Base-by-base conservation (phyloP, 352 stramenopile genomes). In the Aphanomyces cochlioides region DNA sequence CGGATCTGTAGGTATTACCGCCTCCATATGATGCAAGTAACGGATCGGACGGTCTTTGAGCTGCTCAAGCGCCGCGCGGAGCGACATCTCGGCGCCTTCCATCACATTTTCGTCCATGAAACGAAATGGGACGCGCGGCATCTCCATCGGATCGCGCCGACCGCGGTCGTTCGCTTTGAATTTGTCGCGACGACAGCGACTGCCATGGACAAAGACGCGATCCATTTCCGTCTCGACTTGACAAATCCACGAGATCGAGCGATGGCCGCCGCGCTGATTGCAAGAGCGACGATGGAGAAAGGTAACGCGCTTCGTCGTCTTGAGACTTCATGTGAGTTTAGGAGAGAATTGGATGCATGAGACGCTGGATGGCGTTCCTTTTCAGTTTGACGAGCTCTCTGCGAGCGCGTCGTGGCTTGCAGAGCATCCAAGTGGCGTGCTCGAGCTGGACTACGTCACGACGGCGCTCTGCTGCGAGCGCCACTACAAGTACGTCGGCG, bases 221-320 rank as follows among this genome's bases (percentile, higher is more conserved):
- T 70, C 15, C 64, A 70, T 47, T 70, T 70, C 39, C 64, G 64
- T 15, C 64, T 70, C 15, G 64, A 70, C 19, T 36, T 70, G 5
- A 39, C 50, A 38, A 37, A 47, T 13, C 15, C 47, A 10, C 34
- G 15, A 28, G 64, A 70, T 36, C 64, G 64, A 4, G 54, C 64
- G 17, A 70, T 47, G 64, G 64, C 40, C 19, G 19, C 5, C 3
- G 40, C 40, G n/a, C 47, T 70, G 19, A 60, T 70, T 28, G 8
- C 43, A 15, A 47, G 64, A n/a, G 64, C 64, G 5, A 58, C 28
- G 13, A 19, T 50, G 17, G 64, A 70, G 21, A 21, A 17, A 21
- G 64, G 64, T 63, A 41, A 0, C 7, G 7, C 41, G 6, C 43
- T 50, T 12, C 1, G 43, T 50, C 10, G 10, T 50, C 43, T 50